Conservation (phyloP, 768 basidiomycete genomes). For the Mycena maculata region DNA sequence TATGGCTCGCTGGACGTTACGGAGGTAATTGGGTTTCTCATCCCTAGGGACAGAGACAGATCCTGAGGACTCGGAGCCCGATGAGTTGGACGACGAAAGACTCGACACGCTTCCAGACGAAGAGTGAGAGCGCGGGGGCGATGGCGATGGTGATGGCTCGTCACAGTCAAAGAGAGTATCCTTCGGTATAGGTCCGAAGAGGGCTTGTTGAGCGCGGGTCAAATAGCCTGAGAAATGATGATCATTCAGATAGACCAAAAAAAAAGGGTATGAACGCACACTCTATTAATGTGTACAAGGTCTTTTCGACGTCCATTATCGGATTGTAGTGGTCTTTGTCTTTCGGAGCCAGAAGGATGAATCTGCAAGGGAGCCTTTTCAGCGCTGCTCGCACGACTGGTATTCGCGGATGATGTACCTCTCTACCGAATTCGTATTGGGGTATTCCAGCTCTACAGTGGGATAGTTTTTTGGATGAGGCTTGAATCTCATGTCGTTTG, state of each 20-base stretch:
- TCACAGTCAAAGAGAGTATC: slow-evolving; percentile 52
- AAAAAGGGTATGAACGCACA: slow-evolving; percentile 53
- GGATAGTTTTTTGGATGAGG: slow-evolving; percentile 72
- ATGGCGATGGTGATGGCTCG: slow-evolving; percentile 50
- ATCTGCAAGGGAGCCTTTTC: slow-evolving; percentile 54
- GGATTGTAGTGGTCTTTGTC: slow-evolving; percentile 92
- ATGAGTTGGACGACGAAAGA: slow-evolving; percentile 41
- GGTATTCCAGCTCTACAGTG: slow-evolving; percentile 81
- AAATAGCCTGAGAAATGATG: slow-evolving; percentile 64
- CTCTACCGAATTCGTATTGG: slow-evolving; percentile 76
- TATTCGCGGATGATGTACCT: slow-evolving; percentile 56
- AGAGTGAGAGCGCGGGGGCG: slow-evolving; percentile 51
- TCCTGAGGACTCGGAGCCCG: slow-evolving; percentile 45
- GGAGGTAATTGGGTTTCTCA: slow-evolving; percentile 57
- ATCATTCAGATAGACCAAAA: slow-evolving; percentile 17
- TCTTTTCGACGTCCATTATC: slow-evolving; percentile 80
- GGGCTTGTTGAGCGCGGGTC: slow-evolving; percentile 68
- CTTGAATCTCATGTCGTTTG: slow-evolving; percentile 71
- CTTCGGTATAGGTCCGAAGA: slow-evolving; percentile 76
- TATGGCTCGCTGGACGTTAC: slow-evolving; percentile 76
- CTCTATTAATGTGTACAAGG: slow-evolving; percentile 78
- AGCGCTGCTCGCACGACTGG: slow-evolving; percentile 1
- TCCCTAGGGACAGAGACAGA: slow-evolving; percentile 41
- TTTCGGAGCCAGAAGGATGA: slow-evolving; percentile 80
- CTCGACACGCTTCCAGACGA: slow-evolving; percentile 41